Evolutionary conservation across 257 asterid genomes (phyloP), one percentile per base, ranked within the genome.

Genomic region (Petunia axillaris): DNA sequence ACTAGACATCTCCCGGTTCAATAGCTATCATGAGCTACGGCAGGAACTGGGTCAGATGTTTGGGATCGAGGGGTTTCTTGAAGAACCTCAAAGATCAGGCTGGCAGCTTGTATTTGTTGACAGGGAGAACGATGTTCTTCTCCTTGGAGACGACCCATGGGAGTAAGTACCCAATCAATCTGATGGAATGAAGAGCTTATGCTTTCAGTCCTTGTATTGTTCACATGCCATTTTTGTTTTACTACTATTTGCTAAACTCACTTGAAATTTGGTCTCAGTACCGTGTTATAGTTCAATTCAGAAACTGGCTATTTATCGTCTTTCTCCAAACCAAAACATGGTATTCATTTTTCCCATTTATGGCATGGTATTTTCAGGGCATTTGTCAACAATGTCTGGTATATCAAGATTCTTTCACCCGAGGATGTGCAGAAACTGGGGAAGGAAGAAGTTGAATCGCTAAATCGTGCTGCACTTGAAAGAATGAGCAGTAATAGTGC

Each of bases 91-190:
- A 85, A 91, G 98, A 94, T 94, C 98, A 94, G 98, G 98, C 98
- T 94, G 98, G 98, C 98, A 94, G 98, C 98, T 94, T 94, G 98
- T 94, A 94, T 94, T 94, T 79, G 98, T 94, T 55, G 98, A 94
- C 97, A 93, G 98, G 98, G 98, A 94, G 98, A 86, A 93, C 36
- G 98, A 94, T 68, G 81, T 88, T 40, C 98, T 94, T 89, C 98
- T 94, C 97, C 98, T 94, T 95, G 99, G 99, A 85, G 99, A 95
- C 86, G 99, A 89, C 85, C 98, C 99, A 44, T 95, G 99, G 99
- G 99, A 93, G 99, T 95, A 86, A 90, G 98, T 88, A 77, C 62
- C 46, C 52, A 36, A 35, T 70, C 60, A 46, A 25, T 46, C 25
- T 46, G 58, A 70, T 16, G 76, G 59, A 70, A 46, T 1, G 10